Evolutionary conservation across 768 basidiomycete species (phyloP).

Genomic region (Panaeolus cyanescens): DNA sequence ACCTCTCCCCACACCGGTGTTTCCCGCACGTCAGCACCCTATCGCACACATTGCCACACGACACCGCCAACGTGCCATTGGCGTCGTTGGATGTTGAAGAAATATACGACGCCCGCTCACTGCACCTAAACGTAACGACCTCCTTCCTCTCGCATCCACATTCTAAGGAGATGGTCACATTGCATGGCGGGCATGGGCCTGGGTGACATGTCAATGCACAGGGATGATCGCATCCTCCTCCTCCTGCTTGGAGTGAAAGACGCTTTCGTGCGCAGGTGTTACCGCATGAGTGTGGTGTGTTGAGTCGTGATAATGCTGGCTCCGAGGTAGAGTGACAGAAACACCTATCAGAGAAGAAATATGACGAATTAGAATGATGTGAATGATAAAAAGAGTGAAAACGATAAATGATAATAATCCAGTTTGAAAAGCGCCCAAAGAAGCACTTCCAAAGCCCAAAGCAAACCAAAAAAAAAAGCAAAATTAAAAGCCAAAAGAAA

Average conservation of each 20-base stretch:
- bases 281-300: slow-evolving; percentile 79
- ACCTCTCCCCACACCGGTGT: slow-evolving; percentile 67
- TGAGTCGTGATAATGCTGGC: slow-evolving; percentile 67
- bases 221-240: slow-evolving; percentile 70
- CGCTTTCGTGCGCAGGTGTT: slow-evolving; percentile 65
- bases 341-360: slow-evolving; percentile 50
- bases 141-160: slow-evolving; percentile 80
- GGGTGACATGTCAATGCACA: slow-evolving; percentile 91
- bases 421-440: too few relatives aligned
- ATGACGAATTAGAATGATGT: not conserved
- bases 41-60: slow-evolving; percentile 46
- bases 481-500: not conserved
- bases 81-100: too few relatives aligned
- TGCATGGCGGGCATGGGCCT: slow-evolving; percentile 95
- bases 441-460: too few relatives aligned
- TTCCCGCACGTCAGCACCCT: slow-evolving; percentile 65
- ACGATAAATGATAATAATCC: too few relatives aligned
- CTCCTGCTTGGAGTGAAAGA: not conserved
- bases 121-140: slow-evolving; percentile 60
- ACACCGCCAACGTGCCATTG: slow-evolving; percentile 29
- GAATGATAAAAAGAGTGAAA: too few relatives aligned
- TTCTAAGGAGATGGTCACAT: slow-evolving; percentile 69
- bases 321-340: slow-evolving; percentile 80
- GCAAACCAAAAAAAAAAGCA: not conserved
- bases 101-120: slow-evolving; percentile 35